These are phyloP conservation scores for Amesomyces nigricolor DNA, from an alignment of 2,329 filamentous ascomycete genomes.

Conservation along the genomic window DNA sequence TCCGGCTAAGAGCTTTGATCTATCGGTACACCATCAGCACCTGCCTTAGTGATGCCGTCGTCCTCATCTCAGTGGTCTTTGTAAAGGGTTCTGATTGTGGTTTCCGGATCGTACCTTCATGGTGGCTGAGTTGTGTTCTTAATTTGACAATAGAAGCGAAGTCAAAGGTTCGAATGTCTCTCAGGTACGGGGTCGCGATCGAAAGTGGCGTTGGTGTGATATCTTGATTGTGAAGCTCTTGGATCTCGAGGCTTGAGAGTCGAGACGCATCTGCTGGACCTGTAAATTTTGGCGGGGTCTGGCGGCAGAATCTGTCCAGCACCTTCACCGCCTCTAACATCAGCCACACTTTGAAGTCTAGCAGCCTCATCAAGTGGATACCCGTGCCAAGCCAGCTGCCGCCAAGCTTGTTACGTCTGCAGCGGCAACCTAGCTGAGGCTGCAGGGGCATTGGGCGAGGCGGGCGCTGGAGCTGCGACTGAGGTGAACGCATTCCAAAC, in stretches of 20 bases:
- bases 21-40: constrained; percentile 19
- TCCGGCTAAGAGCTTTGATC: constrained; percentile 32
- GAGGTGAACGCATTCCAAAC: constrained; percentile 4
- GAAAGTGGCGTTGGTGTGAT: neutral
- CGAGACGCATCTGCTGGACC: neutral
- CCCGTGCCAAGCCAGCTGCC: constrained; percentile 16
- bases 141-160: neutral
- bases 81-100: neutral
- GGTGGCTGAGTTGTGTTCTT: neutral
- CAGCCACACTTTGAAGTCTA: neutral
- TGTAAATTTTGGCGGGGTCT: constrained; percentile 28
- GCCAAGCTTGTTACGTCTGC: constrained; percentile 25
- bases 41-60: neutral
- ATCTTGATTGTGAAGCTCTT: neutral
- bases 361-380: constrained; percentile 10
- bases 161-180: too few relatives aligned
- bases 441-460: constrained; percentile 18
- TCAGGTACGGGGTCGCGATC: too few relatives aligned
- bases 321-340: constrained; percentile 17
- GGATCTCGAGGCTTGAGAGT: too few relatives aligned
- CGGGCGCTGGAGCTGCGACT: constrained; percentile 15
- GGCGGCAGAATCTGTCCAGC: constrained; percentile 17
- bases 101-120: constrained; percentile 20
- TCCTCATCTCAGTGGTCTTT: neutral
- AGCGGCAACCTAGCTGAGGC: constrained; percentile 27